These are phyloP conservation scores for Coemansia reversa DNA, from an alignment of 192 early-diverging fungal genomes.

Conservation along the genomic window DNA sequence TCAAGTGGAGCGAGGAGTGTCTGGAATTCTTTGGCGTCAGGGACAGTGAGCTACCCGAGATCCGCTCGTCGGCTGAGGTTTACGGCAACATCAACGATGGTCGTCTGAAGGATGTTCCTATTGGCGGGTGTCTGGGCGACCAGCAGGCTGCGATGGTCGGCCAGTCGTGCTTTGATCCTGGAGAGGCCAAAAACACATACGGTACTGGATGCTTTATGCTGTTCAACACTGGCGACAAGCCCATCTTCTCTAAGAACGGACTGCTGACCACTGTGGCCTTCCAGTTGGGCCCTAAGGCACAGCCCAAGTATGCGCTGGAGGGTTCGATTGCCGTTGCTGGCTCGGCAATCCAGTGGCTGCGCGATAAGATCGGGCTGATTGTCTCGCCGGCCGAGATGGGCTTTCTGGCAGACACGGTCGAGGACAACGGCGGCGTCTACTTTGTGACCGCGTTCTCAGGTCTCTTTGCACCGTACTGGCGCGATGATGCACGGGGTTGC, in stretches of 20 bases:
- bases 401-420: slow-evolving; percentile 62
- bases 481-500: slow-evolving; percentile 82
- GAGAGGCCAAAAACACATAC: slow-evolving; percentile 94
- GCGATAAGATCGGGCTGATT: slow-evolving; percentile 84
- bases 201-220: slow-evolving; percentile 97
- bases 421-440: slow-evolving; percentile 84
- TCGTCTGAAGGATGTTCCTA: slow-evolving; percentile 67
- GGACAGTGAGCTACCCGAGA: slow-evolving; percentile 67
- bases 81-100: slow-evolving; percentile 68
- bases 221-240: slow-evolving; percentile 81
- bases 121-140: slow-evolving; percentile 90
- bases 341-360: slow-evolving; percentile 86
- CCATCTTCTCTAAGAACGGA: slow-evolving; percentile 77
- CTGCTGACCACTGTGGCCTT: slow-evolving; percentile 89
- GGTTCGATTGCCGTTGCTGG: slow-evolving; percentile 91
- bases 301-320: slow-evolving; percentile 83
- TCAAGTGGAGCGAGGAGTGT: slow-evolving; percentile 77
- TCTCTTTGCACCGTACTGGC: slow-evolving; percentile 94
- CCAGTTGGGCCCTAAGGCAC: slow-evolving; percentile 71
- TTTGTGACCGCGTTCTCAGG: slow-evolving; percentile 95
- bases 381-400: slow-evolving; percentile 71
- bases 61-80: slow-evolving; percentile 75
- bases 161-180: slow-evolving; percentile 85
- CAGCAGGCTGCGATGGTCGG: slow-evolving; percentile 95
- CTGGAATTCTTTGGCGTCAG: slow-evolving; percentile 77